Conservation (phyloP, 1,139 yeast genomes). For the Insectozyma bohioensis region DNA sequence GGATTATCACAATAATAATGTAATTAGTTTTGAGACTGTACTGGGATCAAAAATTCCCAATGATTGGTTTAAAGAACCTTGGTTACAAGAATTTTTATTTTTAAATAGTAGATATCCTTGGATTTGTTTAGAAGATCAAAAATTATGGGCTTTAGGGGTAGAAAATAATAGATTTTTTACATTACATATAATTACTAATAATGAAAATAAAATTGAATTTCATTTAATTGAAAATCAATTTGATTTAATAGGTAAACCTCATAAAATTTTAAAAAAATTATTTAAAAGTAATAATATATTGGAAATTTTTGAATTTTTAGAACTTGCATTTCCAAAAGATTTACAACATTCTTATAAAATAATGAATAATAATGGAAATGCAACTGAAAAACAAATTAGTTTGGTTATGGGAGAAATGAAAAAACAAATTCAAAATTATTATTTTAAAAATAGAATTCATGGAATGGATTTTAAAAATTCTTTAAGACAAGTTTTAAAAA, state of each 20-base stretch:
- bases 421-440: neutral
- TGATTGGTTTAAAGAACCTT: slow-evolving; percentile 12
- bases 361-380: slow-evolving; percentile 5
- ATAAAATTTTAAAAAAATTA: slow-evolving; percentile 14
- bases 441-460: slow-evolving; percentile 1
- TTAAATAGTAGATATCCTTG: slow-evolving; percentile 12
- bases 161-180: neutral
- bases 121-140: slow-evolving; percentile 15
- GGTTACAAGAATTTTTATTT: slow-evolving; percentile 15
- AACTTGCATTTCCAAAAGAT: slow-evolving; percentile 2
- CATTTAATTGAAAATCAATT: too few species aligned
- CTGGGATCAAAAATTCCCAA: slow-evolving; percentile 26
- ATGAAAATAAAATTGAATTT: neutral
- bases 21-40: too few species aligned
- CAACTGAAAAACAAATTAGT: slow-evolving; percentile 7
- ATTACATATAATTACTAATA: slow-evolving; percentile 1
- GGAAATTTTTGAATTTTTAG: slow-evolving; percentile 4
- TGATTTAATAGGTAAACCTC: too few species aligned
- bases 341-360: slow-evolving; percentile 1
- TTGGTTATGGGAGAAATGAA: slow-evolving; percentile 1
- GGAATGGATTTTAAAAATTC: too few species aligned
- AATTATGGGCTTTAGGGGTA: slow-evolving; percentile 31
- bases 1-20: slow-evolving; percentile 21
- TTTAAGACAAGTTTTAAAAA: slow-evolving; percentile 1
- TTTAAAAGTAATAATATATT: slow-evolving; percentile 18